These are phyloP conservation scores for Cyanidium caldarium DNA, from an alignment of 23 red algal species.

Conservation along the genomic window DNA sequence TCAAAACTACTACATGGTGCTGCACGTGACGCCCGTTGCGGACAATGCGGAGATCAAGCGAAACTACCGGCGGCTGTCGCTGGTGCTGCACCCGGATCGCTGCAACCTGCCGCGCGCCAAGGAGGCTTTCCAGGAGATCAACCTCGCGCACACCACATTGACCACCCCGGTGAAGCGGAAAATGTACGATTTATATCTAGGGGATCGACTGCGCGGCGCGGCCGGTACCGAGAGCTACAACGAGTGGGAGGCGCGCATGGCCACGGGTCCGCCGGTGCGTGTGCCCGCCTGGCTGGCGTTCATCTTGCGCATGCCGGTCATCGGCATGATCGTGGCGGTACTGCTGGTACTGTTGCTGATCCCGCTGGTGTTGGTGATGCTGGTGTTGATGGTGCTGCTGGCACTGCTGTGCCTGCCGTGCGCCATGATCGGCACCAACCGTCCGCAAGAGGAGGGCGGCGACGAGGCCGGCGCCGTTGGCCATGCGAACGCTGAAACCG, in stretches of 20 bases:
- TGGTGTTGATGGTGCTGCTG: constrained; percentile 33
- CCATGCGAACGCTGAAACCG: too few species aligned
- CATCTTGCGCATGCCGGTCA: constrained; percentile 38
- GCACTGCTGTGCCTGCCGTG: constrained; percentile 34
- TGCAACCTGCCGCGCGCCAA: constrained; percentile 52
- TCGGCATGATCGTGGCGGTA: constrained; percentile 34
- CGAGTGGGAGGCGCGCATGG: constrained; percentile 78
- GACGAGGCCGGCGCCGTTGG: too few species aligned
- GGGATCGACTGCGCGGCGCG: constrained; percentile 26
- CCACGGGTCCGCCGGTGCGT: constrained; percentile 36
- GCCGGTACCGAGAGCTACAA: constrained; percentile 58
- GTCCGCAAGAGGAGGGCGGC: too few species aligned
- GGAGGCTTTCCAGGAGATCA: constrained; percentile 68
- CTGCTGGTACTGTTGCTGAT: constrained; percentile 40
- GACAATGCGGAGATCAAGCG: constrained; percentile 50
- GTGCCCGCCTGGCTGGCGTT: constrained; percentile 57
- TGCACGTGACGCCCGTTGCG: constrained; percentile 62
- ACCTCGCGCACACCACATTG: constrained; percentile 82
- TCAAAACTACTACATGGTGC: constrained; percentile 51
- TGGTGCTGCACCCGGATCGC: constrained; percentile 88
- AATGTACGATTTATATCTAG: constrained; percentile 84
- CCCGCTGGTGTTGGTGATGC: constrained; percentile 44
- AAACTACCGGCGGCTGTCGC: constrained; percentile 77
- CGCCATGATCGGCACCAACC: not conserved
- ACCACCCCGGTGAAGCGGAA: constrained; percentile 73